Evolutionary conservation across 441 rosid species (phyloP).

Genomic region (Gossypium aridum): DNA sequence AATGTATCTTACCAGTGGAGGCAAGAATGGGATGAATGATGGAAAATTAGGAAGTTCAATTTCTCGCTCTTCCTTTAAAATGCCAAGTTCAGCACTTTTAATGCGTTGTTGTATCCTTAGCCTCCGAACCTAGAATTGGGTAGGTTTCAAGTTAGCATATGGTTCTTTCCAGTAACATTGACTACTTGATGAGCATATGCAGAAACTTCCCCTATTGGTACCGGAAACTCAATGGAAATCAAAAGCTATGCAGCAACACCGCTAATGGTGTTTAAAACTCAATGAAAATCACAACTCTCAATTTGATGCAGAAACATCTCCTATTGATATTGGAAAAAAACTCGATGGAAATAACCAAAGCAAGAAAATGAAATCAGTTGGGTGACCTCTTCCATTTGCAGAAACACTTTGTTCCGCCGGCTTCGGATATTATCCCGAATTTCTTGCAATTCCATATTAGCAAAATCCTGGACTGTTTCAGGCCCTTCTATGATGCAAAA

Average conservation of each 20-base stretch:
- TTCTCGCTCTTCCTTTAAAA: constrained; percentile 43
- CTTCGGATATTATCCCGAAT: constrained; percentile 89
- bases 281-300: background rate
- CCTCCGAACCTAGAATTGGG: constrained; percentile 59
- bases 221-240: background rate
- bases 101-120: constrained; percentile 90
- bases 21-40: constrained; percentile 94
- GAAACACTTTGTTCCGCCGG: constrained; percentile 90
- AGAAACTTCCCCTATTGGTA: background rate
- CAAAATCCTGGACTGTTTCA: constrained; percentile 88
- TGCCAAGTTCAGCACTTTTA: constrained; percentile 75
- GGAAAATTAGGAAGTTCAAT: constrained; percentile 88
- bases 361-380: background rate
- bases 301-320: background rate
- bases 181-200: background rate
- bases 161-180: background rate
- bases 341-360: background rate
- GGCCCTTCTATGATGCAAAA: constrained; percentile 99
- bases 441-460: constrained; percentile 82
- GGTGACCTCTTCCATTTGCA: constrained; percentile 92
- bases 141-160: background rate
- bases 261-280: background rate
- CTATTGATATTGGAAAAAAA: background rate
- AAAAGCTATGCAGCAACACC: background rate
- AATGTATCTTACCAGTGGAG: constrained; percentile 59